Percentiles rank a stretch among this genome's conserved stretches.
Conservation (phyloP, 148 eudicot genomes). For the Amaranthus hypochondriacus region DNA sequence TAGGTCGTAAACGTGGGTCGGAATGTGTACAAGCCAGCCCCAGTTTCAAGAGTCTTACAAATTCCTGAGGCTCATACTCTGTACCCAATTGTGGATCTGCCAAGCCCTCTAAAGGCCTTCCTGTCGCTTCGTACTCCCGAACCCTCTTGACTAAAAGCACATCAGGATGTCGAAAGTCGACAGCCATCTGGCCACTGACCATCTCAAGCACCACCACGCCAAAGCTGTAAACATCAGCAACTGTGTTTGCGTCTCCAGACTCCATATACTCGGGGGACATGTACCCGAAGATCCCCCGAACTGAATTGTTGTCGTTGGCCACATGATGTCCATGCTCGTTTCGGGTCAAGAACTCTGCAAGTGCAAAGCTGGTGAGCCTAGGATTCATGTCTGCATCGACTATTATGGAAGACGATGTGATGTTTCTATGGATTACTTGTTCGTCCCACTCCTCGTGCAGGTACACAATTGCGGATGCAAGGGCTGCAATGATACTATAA, state of each 20-base stretch:
- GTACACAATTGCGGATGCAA: conserved; percentile 73
- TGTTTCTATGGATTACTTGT: conserved; percentile 86
- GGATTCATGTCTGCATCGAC: conserved; percentile 83
- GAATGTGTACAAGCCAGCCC: conserved; percentile 86
- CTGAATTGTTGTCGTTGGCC: conserved; percentile 42
- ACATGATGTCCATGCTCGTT: conserved; percentile 68
- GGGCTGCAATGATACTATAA: conserved; percentile 67
- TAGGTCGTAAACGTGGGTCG: conserved; percentile 60
- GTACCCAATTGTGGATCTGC: conserved; percentile 62
- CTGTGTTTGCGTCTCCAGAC: conserved; percentile 73
- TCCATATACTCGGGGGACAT: conserved; percentile 93
- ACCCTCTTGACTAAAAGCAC: conserved; percentile 57
- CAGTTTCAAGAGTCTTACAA: conserved; percentile 53
- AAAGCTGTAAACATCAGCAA: conserved; percentile 86
- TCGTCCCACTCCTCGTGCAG: conserved; percentile 99
- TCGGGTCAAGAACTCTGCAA: conserved; percentile 80
- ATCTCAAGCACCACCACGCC: conserved; percentile 90
- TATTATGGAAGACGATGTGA: conserved; percentile 69
- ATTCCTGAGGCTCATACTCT: conserved; percentile 43
- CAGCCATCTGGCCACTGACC: conserved; percentile 75
- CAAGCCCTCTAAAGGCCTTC: conserved; percentile 45
- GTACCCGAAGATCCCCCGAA: conserved; percentile 83
- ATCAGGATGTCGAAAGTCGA: conserved; percentile 68
- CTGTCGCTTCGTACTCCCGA: conserved; percentile 45
- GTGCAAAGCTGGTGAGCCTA: conserved; percentile 72